Percentiles rank a stretch among this genome's conserved stretches.
Conservation (phyloP, 192 early-diverging fungal species). For the Dissophora globulifera region DNA sequence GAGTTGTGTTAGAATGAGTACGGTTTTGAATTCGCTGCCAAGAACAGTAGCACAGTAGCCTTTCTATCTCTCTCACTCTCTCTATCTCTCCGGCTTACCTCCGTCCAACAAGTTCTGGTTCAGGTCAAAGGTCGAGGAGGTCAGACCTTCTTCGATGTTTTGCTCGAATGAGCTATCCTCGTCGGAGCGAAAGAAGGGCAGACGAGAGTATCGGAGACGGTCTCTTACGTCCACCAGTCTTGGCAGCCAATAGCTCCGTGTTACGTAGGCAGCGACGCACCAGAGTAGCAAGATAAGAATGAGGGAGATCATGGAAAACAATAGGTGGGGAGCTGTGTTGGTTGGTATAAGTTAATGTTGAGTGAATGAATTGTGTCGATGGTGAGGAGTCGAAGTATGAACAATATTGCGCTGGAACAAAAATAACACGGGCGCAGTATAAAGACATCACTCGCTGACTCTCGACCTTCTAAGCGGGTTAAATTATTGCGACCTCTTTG, state of each 20-base stretch:
- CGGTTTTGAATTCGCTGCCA: too few relatives aligned
- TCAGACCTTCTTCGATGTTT: constrained; percentile 67
- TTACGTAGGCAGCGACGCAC: constrained; percentile 19
- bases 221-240: constrained; percentile 36
- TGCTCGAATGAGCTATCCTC: constrained; percentile 59
- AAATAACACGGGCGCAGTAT: too few relatives aligned
- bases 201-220: constrained; percentile 55
- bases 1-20: neutral
- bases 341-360: too few relatives aligned
- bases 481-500: too few relatives aligned
- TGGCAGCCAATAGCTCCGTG: constrained; percentile 35
- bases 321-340: too few relatives aligned
- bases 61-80: too few relatives aligned
- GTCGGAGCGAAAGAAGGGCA: constrained; percentile 59
- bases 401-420: too few relatives aligned
- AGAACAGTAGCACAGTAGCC: neutral
- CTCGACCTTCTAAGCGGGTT: too few relatives aligned
- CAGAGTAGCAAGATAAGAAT: constrained; percentile 34
- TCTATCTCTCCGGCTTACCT: too few relatives aligned
- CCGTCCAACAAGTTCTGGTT: constrained; percentile 61
- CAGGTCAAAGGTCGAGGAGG: constrained; percentile 65
- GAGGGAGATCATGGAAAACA: constrained; percentile 25
- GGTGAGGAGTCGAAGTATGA: too few relatives aligned
- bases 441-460: too few relatives aligned
- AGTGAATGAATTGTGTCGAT: too few relatives aligned